A percentile compares a stretch with the other conserved stretches of the same genome.
phyloP scores from a whole-genome alignment of 2,329 filamentous ascomycete genomes.

The Talaromyces rugulosus region DNA sequence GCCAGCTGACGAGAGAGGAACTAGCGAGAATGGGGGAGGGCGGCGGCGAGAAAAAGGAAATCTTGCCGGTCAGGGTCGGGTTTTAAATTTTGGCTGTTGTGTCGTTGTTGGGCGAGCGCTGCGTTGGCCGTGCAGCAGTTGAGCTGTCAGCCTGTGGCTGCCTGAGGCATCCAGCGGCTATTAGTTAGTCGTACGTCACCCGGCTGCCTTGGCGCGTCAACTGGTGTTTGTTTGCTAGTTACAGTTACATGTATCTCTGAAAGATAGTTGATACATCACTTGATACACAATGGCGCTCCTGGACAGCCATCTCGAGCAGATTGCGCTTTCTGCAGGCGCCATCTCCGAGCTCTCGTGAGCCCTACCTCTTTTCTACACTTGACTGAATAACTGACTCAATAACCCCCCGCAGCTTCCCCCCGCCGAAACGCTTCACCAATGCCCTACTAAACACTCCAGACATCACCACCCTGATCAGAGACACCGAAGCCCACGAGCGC shows the following conservation, averaged over 20 bases:
- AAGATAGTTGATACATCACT: not conserved
- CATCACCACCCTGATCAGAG: conserved; percentile 89
- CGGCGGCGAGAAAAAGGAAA: not conserved
- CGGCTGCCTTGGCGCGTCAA: not conserved
- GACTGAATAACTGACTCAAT: not conserved
- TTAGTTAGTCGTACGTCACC: not conserved
- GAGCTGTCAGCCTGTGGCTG: conserved; percentile 10
- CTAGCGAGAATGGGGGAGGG: not conserved
- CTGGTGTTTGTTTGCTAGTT: no score
- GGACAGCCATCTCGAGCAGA: conserved; percentile 70
- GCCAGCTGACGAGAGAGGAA: not conserved
- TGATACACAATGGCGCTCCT: conserved; percentile 61
- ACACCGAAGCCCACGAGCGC: conserved; percentile 90
- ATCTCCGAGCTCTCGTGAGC: conserved; percentile 70
- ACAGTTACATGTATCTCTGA: not conserved
- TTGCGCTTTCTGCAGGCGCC: conserved; percentile 68
- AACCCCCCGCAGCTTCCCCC: conserved; percentile 63
- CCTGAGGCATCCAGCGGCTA: conserved; percentile 7
- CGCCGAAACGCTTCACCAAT: conserved; percentile 92
- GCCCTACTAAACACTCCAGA: conserved; percentile 83
- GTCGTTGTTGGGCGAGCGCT: conserved; percentile 4
- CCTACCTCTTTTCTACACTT: conserved; percentile 1
- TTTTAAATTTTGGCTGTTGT: not conserved
- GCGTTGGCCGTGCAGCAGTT: conserved; percentile 8
- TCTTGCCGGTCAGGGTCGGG: not conserved